Conservation (phyloP, 2,329 filamentous ascomycete species). For the Epichloe scottii region DNA sequence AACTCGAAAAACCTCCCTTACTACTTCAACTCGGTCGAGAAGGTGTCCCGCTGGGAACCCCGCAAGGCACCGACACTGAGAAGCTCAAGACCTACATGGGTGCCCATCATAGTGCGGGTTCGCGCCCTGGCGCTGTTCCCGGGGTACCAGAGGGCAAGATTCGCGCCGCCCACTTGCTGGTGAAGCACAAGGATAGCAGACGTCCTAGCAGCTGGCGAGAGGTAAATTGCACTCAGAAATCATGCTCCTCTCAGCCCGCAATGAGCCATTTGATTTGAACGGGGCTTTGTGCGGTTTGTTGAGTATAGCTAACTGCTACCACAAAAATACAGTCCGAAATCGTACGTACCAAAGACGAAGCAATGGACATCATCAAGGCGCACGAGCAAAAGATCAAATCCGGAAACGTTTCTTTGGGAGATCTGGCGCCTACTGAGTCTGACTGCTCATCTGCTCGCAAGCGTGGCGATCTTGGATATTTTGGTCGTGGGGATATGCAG, state of each 20-base stretch:
- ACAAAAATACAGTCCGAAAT: conserved; percentile 51
- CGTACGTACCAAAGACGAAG: conserved; percentile 78
- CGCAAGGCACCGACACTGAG: conserved; percentile 74
- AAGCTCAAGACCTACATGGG: conserved; percentile 94
- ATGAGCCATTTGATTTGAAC: not conserved
- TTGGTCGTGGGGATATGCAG: conserved; percentile 93
- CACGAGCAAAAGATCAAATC: conserved; percentile 67
- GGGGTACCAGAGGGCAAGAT: conserved; percentile 64
- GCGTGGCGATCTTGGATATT: conserved; percentile 87
- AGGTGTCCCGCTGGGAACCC: conserved; percentile 95
- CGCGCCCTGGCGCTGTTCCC: conserved; percentile 25
- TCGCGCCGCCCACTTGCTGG: conserved; percentile 78
- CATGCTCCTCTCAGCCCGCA: not conserved
- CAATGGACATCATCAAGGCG: conserved; percentile 59
- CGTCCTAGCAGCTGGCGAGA: conserved; percentile 90
- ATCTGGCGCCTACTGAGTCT: conserved; percentile 78
- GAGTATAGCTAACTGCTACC: not conserved
- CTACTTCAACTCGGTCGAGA: conserved; percentile 85
- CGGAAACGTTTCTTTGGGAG: conserved; percentile 57
- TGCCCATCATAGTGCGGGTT: conserved; percentile 57
- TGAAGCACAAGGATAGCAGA: conserved; percentile 84
- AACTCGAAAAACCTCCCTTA: conserved; percentile 98
- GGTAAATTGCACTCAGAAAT: conserved; percentile 18
- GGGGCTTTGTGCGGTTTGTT: not conserved
- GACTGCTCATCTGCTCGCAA: conserved; percentile 95